A percentile compares a stretch with the other conserved stretches of the same genome.
These are phyloP conservation scores for Plasmodium gallinaceum DNA, from an alignment of 169 alveolate species.

Conservation along the genomic window DNA sequence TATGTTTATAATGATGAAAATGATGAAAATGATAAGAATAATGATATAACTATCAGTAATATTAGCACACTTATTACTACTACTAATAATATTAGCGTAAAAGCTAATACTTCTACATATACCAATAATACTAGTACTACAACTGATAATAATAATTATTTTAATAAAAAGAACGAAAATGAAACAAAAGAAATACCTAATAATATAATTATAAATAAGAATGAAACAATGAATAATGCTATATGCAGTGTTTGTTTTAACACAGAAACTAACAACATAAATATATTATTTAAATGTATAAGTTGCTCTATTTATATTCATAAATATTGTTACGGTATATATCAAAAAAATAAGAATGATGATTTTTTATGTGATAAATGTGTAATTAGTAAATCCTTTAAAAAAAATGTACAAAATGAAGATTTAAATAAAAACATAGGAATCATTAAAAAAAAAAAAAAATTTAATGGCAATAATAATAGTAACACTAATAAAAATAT, in stretches of 20 bases:
- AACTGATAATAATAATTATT: background rate
- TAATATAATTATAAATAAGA: no score
- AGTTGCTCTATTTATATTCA: conserved; percentile 36
- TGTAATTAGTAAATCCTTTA: conserved; percentile 7
- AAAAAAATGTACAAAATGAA: background rate
- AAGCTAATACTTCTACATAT: background rate
- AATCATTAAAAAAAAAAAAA: conserved; percentile 39
- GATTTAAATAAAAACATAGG: background rate
- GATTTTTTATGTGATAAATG: conserved; percentile 68
- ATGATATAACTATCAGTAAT: no score
- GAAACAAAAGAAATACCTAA: conserved; percentile 14
- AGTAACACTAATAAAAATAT: background rate
- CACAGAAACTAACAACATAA: conserved; percentile 26
- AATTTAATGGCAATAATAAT: background rate
- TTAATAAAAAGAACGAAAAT: conserved; percentile 1
- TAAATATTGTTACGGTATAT: conserved; percentile 61
- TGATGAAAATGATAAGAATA: background rate
- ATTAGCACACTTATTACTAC: no score
- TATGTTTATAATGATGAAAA: background rate
- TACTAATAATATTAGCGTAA: background rate
- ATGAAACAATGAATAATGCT: conserved; percentile 1
- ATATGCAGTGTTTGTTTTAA: conserved; percentile 58
- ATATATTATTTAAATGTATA: conserved; percentile 34
- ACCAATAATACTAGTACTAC: background rate
- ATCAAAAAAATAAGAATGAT: conserved; percentile 43